Percentiles rank a stretch among this genome's conserved stretches.
Evolutionary conservation across 2,329 filamentous ascomycete genomes (phyloP).

Genomic region (Aspergillus fischeri): DNA sequence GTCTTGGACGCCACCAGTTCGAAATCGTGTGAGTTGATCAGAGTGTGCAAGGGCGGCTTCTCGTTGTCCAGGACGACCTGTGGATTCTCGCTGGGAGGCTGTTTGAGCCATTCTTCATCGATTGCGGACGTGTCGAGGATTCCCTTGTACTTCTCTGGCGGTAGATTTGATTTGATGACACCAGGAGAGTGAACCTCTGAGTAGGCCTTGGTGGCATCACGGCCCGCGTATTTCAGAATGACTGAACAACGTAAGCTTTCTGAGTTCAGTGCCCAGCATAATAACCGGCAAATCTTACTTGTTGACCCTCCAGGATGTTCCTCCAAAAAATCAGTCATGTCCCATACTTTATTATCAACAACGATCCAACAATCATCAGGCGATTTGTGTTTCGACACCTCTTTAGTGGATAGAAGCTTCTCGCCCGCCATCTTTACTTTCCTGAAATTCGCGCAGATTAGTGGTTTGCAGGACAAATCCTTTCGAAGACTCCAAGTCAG

Average conservation of each 20-base stretch:
- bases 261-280: background rate
- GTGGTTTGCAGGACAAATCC: background rate
- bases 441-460: constrained; percentile 1
- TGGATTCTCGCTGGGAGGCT: constrained; percentile 30
- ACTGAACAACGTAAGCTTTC: constrained; percentile 22
- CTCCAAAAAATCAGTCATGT: constrained; percentile 63
- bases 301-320: constrained; percentile 58
- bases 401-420: constrained; percentile 37
- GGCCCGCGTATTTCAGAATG: constrained; percentile 44
- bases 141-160: constrained; percentile 46
- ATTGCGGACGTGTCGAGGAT: constrained; percentile 47
- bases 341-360: constrained; percentile 63
- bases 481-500: background rate
- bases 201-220: constrained; percentile 44
- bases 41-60: constrained; percentile 50
- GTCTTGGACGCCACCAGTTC: constrained; percentile 52
- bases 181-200: constrained; percentile 45
- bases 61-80: constrained; percentile 27
- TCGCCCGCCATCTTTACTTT: constrained; percentile 22
- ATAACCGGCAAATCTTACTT: constrained; percentile 34
- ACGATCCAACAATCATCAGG: constrained; percentile 61
- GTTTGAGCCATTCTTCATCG: constrained; percentile 46
- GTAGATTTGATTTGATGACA: constrained; percentile 43
- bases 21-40: constrained; percentile 61
- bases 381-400: constrained; percentile 49